These are phyloP conservation scores for Akanthomyces uredinophilus DNA, from an alignment of 2,329 filamentous ascomycete genomes.

Conservation along the genomic window DNA sequence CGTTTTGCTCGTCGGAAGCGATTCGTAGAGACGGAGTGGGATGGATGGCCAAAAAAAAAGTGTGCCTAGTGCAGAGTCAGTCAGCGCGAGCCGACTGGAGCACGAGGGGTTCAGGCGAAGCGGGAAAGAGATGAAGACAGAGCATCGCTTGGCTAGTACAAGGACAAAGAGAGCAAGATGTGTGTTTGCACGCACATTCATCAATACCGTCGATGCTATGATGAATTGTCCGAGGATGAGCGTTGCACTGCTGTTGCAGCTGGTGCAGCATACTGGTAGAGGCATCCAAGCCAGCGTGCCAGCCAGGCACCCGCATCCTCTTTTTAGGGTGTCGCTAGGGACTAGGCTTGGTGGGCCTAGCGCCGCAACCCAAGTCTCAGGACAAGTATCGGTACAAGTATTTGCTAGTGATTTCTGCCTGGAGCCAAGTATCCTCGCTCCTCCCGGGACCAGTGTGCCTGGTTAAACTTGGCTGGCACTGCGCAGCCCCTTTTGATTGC, in stretches of 20 bases:
- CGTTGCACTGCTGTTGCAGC: not conserved
- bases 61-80: not conserved
- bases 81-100: not conserved
- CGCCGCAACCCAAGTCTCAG: not conserved
- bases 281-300: not conserved
- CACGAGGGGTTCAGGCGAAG: not conserved
- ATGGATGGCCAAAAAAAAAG: not conserved
- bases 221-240: not conserved
- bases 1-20: not conserved
- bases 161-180: not conserved
- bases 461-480: constrained; percentile 1
- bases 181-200: not conserved
- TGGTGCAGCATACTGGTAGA: not conserved
- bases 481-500: constrained; percentile 16
- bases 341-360: not conserved
- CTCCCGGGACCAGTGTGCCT: not conserved
- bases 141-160: too few relatives aligned
- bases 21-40: not conserved
- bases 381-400: not conserved
- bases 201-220: not conserved
- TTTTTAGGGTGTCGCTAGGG: constrained; percentile 4
- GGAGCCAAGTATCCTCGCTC: not conserved
- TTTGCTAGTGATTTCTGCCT: not conserved
- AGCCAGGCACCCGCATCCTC: not conserved
- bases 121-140: not conserved